Evolutionary conservation across 2,329 filamentous ascomycete genomes (phyloP).

Genomic region (Colletotrichum siamense): DNA sequence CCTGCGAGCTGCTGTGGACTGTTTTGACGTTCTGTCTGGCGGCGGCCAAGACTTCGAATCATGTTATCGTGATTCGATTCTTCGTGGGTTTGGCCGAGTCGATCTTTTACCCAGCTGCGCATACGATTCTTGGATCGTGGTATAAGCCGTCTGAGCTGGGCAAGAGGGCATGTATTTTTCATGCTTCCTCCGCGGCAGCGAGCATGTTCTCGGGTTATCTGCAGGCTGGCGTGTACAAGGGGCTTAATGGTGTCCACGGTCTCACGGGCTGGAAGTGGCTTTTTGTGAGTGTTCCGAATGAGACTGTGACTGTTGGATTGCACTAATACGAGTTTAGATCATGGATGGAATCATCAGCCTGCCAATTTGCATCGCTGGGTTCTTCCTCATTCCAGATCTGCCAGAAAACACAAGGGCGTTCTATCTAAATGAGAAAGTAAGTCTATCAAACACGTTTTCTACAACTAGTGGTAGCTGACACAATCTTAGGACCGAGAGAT

Average conservation of each 20-base stretch:
- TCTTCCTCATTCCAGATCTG: slow-evolving; percentile 41
- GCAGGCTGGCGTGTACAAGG: slow-evolving; percentile 57
- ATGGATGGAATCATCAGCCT: slow-evolving; percentile 50
- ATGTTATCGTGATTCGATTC: slow-evolving; percentile 48
- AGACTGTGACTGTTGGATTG: not conserved
- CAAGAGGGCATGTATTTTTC: slow-evolving; percentile 55
- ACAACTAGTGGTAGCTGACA: not conserved
- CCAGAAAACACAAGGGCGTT: slow-evolving; percentile 33
- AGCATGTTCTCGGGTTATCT: slow-evolving; percentile 63
- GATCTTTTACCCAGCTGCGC: slow-evolving; percentile 29
- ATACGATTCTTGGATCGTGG: slow-evolving; percentile 48
- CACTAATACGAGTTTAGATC: slow-evolving; percentile 27
- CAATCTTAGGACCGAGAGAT: not conserved
- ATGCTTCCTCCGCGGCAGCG: slow-evolving; percentile 55
- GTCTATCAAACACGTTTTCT: too few species aligned
- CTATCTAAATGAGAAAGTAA: slow-evolving; percentile 26
- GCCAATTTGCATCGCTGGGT: slow-evolving; percentile 41
- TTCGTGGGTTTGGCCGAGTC: slow-evolving; percentile 47
- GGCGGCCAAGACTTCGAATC: slow-evolving; percentile 27
- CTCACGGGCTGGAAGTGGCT: slow-evolving; percentile 44
- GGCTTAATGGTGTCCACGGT: slow-evolving; percentile 51
- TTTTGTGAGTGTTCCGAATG: slow-evolving; percentile 25
- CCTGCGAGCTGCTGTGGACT: slow-evolving; percentile 30
- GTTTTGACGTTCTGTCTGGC: slow-evolving; percentile 16
- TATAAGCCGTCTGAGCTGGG: slow-evolving; percentile 44